Evolutionary conservation across 2,329 filamentous ascomycete species (phyloP).

Genomic region (Ilyonectria sp.): DNA sequence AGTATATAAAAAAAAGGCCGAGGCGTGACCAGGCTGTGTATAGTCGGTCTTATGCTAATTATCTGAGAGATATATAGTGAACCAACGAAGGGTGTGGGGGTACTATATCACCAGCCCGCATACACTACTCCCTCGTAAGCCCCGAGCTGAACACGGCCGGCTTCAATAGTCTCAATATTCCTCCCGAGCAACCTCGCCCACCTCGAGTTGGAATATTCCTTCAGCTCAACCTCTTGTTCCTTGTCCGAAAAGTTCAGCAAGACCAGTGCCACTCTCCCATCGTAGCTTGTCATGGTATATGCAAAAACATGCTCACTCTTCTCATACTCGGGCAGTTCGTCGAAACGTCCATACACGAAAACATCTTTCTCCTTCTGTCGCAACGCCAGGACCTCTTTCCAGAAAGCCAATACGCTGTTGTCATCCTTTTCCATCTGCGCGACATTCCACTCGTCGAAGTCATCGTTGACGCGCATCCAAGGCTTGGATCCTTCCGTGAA

Average conservation of each 20-base stretch:
- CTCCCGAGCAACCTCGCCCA: conserved; percentile 20
- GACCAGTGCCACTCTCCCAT: conserved; percentile 34
- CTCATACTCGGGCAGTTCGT: conserved; percentile 4
- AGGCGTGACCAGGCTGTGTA: no score
- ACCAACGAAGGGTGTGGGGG: no score
- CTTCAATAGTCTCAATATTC: accelerated
- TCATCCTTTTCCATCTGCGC: conserved; percentile 24
- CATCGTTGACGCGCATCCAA: conserved; percentile 50
- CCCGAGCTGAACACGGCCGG: background rate
- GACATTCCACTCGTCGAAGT: conserved; percentile 42
- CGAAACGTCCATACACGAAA: conserved; percentile 42
- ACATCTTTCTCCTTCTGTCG: conserved; percentile 38
- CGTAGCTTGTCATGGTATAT: conserved; percentile 41
- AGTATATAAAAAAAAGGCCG: no score
- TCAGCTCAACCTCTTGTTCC: background rate
- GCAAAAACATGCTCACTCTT: conserved; percentile 40
- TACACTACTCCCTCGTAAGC: conserved; percentile 21
- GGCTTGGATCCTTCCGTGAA: conserved; percentile 37
- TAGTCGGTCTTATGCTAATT: no score
- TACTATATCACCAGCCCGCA: background rate
- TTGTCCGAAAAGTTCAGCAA: conserved; percentile 41
- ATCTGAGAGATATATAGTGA: no score
- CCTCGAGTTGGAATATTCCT: background rate
- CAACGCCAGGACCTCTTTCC: conserved; percentile 35
- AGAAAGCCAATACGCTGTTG: conserved; percentile 38